A percentile compares a stretch with the other conserved stretches of the same genome.
These are phyloP conservation scores for Aspergillus hiratsukae DNA, from an alignment of 2,329 filamentous ascomycete genomes.

Conservation along the genomic window DNA sequence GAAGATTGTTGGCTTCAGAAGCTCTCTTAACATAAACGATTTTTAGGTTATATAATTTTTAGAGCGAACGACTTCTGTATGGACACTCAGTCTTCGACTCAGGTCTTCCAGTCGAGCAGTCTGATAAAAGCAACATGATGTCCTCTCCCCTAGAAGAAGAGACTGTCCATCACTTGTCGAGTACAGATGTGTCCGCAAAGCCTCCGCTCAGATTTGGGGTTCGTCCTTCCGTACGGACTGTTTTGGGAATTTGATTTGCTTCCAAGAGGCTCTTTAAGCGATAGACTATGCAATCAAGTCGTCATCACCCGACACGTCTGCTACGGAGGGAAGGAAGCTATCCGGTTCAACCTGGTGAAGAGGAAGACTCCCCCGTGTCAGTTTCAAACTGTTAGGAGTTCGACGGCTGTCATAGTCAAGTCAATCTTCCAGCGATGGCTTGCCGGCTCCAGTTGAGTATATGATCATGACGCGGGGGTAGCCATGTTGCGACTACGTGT, in stretches of 20 bases:
- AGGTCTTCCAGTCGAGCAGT: neutral
- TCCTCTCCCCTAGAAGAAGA: neutral
- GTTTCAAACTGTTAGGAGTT: neutral
- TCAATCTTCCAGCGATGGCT: neutral
- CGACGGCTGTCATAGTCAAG: neutral
- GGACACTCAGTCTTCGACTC: neutral
- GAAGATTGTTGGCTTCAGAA: neutral
- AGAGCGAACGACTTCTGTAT: neutral
- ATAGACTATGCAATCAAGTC: neutral
- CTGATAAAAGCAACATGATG: neutral
- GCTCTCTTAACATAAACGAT: neutral
- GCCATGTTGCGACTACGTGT: too few relatives aligned
- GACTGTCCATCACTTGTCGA: neutral
- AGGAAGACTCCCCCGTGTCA: neutral
- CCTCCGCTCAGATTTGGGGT: too few relatives aligned
- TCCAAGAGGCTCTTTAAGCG: too few relatives aligned
- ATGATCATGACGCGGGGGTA: neutral
- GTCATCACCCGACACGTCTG: neutral
- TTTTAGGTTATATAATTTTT: neutral
- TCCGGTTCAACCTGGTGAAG: neutral
- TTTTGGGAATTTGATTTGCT: neutral
- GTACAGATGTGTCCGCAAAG: neutral
- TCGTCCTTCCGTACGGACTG: neutral
- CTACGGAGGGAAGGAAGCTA: neutral
- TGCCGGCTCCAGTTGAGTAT: neutral